Base-by-base conservation (phyloP, 345 rosid species). In the Brassica rapa region DNA sequence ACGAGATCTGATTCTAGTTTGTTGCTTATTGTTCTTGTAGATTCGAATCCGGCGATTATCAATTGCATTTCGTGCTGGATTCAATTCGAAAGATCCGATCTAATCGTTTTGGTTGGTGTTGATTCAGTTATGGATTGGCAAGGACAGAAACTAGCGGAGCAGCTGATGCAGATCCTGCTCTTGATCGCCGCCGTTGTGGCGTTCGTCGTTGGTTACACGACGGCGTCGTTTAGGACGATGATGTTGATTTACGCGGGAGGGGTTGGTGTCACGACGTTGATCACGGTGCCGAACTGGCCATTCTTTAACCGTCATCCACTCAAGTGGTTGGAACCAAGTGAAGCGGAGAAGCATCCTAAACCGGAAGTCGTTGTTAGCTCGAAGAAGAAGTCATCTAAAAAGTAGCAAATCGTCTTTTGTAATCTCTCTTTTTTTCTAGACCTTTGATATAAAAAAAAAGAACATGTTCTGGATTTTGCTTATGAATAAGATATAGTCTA, bases 111-210 rank as follows among this genome's bases (percentile, higher is more conserved):
- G 5, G n/a, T 8, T 23, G 56, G 16, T 53, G 66, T 5, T 32
- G 0, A n/a, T 63, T 69, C 70, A 68, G 29, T 62, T 77, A 93
- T 95, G 99, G 98, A 95, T 85, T 95, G 99, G 98, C 92, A 95
- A 89, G 98, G 99, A 32, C 98, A 95, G 77, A 95, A 90, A 86
- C 71, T 89, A 23, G 91, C 96, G 14, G 98, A 95, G 94, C 94
- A 87, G 79, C 79, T 90, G 85, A 91, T 95, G 98, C 99, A 93
- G 86, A 83, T 90, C 29, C 5, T 93, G 87, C 85, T 95, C 10
- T 19, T 95, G 82, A 90, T 79, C 11, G 89, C 84, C 0, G 93
- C 92, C 2, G 89, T 81, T 27, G 85, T 77, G 49, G 88, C 94
- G 0, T 83, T 88, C 16, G 80, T 75, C 30, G 66, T 80, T 0